Evolutionary conservation across 495 filamentous ascomycete species (phyloP).

Genomic region (Haplographium delicatum): DNA sequence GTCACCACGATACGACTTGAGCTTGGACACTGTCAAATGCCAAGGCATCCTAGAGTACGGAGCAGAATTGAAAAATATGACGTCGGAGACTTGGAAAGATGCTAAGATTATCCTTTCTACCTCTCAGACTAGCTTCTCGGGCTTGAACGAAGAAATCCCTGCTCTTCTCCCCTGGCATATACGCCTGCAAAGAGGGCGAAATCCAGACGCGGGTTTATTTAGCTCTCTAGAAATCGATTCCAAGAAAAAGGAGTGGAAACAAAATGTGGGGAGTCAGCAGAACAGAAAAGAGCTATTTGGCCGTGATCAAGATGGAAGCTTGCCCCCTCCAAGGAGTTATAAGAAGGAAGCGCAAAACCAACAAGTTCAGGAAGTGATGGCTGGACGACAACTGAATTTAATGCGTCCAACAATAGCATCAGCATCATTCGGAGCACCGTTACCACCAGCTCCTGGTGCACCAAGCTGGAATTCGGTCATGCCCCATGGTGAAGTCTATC

Average conservation of each 20-base stretch:
- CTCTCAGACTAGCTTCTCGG: constrained; percentile 59
- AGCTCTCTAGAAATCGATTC: constrained; percentile 4
- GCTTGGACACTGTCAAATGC: constrained; percentile 50
- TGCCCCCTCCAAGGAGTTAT: no score
- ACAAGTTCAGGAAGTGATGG: no score
- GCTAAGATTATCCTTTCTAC: constrained; percentile 62
- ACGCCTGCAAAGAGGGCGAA: constrained; percentile 30
- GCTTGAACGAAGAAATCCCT: constrained; percentile 54
- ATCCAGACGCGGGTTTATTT: constrained; percentile 13
- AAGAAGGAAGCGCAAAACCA: no score
- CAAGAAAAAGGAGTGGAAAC: constrained; percentile 18
- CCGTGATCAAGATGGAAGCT: no score
- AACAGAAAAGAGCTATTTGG: constrained; percentile 33
- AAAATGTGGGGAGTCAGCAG: constrained; percentile 26
- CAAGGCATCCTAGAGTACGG: constrained; percentile 55
- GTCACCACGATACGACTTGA: constrained; percentile 62
- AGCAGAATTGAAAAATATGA: constrained; percentile 59
- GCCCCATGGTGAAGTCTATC: no score
- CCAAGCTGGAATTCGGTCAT: no score
- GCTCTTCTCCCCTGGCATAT: constrained; percentile 57
- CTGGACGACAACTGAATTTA: no score
- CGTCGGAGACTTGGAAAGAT: constrained; percentile 64
- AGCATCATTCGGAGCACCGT: no score
- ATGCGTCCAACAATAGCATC: no score
- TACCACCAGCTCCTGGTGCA: no score